Evolutionary conservation across 2,329 filamentous ascomycete genomes (phyloP), one percentile per base, ranked within the genome.

Genomic region (Rutstroemia sp.): DNA sequence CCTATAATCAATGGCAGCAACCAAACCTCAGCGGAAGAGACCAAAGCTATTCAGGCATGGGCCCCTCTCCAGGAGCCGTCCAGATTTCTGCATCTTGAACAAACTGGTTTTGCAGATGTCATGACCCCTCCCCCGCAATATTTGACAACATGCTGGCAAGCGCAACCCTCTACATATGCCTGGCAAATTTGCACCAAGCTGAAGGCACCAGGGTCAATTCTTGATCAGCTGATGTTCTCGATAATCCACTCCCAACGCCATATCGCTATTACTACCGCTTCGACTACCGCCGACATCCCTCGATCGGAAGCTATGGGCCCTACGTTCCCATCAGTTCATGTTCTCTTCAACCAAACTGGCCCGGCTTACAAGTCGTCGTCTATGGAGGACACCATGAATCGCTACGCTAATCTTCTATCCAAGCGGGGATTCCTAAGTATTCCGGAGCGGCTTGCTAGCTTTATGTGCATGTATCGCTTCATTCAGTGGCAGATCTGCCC

Each of bases 401-500:
- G 61, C 19, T 68, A 68, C 49, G 58, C 62, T 14, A 55, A 57
- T 40, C 59, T 68, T 3, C 58, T 67, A 27, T 60, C 64, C 3
- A 58, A 48, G 21, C 61, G 66, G 14, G 64, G 66, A 9, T 66
- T 68, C 51, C 19, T 60, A 5, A 57, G 61, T 8, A 63, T 66
- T 14, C 65, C 66, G 2, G 66, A 68, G 46, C 66, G 64, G 42
- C 61, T 68, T 16, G 64, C 63, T 9, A 64, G 62, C 5, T 68
- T 68, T 54, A 66, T 68, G 62, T 66, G 63, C 58, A 68, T 67
- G 65, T 68, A 67, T 27, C 61, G 63, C 12, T 66, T 68, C 40
- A 58, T 67, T 8, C 63, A 65, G 57, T 67, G 65, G 65, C 63
- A 64, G 36, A 65, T 65, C 5, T 56, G 42, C 7, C 62, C 61